Evolutionary conservation across 2,329 filamentous ascomycete species (phyloP), one percentile per base, ranked within the genome.

Genomic region (Aureobasidium sp.): DNA sequence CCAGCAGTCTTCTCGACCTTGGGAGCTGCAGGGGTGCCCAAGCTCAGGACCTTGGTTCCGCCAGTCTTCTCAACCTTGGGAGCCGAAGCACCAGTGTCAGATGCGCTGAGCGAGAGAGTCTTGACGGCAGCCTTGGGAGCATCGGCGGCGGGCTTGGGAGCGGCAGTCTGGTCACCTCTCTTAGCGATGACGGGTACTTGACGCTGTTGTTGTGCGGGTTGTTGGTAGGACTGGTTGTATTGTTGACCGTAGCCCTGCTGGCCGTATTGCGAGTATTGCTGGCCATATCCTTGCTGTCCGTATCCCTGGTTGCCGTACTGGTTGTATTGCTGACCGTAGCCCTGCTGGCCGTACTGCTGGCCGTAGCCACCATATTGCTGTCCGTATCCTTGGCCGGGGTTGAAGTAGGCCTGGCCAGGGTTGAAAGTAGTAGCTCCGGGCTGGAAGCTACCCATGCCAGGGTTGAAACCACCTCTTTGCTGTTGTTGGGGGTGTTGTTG

Each of bases 1-100:
- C 73, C 73, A 25, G 76, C 76, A 61, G 75, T 75, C 68, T 80
- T 80, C 61, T 84, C 80, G 53, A 81, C 77, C 41, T 82, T 77
- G n/a, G 81, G 76, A 36, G 77, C 72, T 14, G 72, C 68, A 30
- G 71, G 67, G 13, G 68, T 65, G 51, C 72, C 71, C 61, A 96
- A 87, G 49, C 88, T 88, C 32, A 92, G 79, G n/a, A 93, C 88
- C 75, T 92, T 92, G 37, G 87, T 74, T 16, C 73, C 73, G 10
- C 75, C 66, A 61, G 75, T 74, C 67, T 80, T 80, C 69, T 81
- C 78, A 7, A 79, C 80, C 72, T 86, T 85, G 34, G 82, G 80
- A 27, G 73, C 70, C 30, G 78, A 74, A 47, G 83, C 82, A 39
- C 77, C 80, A 32, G 72, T 74, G 57, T 74, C 72, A 25, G 67